A percentile compares a stretch with the other conserved stretches of the same genome.
Evolutionary conservation across 768 basidiomycete genomes (phyloP).

Genomic region (Kwoniella dendrophila): DNA sequence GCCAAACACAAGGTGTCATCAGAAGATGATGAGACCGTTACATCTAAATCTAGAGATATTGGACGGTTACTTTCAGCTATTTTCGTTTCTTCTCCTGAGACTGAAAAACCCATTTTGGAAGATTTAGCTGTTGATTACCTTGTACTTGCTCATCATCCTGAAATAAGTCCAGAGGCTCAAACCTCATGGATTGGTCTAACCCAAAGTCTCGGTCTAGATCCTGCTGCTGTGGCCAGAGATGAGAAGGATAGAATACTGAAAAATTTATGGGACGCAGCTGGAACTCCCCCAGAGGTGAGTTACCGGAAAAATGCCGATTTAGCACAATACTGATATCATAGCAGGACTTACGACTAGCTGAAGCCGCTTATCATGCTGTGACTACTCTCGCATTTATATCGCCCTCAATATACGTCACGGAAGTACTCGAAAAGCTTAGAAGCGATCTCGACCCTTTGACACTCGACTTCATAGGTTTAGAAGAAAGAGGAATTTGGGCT

Average conservation of each 20-base stretch:
- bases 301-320: background rate
- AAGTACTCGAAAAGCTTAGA: conserved; percentile 68
- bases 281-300: conserved; percentile 39
- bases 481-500: conserved; percentile 80
- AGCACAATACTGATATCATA: conserved; percentile 13
- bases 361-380: conserved; percentile 72
- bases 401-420: conserved; percentile 68
- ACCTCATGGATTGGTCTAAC: conserved; percentile 82
- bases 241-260: conserved; percentile 39
- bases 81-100: conserved; percentile 16
- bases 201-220: conserved; percentile 70
- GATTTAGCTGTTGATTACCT: conserved; percentile 62
- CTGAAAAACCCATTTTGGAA: conserved; percentile 47
- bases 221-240: conserved; percentile 62
- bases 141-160: conserved; percentile 73
- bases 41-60: conserved; percentile 59
- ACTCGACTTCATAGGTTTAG: conserved; percentile 68
- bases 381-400: conserved; percentile 79
- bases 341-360: conserved; percentile 44
- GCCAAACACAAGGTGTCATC: conserved; percentile 47
- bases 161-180: conserved; percentile 58
- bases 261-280: conserved; percentile 31
- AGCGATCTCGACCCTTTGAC: conserved; percentile 66
- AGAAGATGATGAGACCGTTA: conserved; percentile 59
- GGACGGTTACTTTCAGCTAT: conserved; percentile 37